Base-by-base conservation (phyloP, 768 basidiomycete genomes). In the Phanerochaete sordida region DNA sequence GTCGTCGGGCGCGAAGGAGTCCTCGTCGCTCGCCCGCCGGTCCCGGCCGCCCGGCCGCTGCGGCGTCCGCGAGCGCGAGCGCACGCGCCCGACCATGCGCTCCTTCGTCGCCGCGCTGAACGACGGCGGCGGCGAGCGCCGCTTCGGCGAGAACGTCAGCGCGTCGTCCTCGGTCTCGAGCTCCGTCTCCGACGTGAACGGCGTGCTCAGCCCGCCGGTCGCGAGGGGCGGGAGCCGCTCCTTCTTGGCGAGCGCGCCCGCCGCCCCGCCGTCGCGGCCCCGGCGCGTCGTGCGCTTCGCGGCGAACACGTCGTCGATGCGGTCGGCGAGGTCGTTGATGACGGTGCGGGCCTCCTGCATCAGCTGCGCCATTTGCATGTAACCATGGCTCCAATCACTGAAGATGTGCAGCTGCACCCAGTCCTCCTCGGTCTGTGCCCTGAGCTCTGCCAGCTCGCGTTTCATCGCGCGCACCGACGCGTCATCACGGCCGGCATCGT, bases 321-420 rank as follows among this genome's bases (percentile, higher is more conserved):
- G 98, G 59, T 91, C 91, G 11, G 88, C 95, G 61, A 95, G 78
- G 63, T 93, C 90, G 62, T 85, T 80, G 64, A 95, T 87, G 23
- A 88, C 90, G 66, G 81, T 83, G 68, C 80, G 84, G 16, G 91
- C 93, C 66, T 95, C 94, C 44, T 74, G 77, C 85, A 99, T 91
- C 66, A 98, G 73, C 24, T 84, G 76, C 39, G 89, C 82, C 96
- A 99, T 99, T 77, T 97, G 96, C 66, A 96, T 81, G 76, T 94
- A 98, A 37, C 94, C 96, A 73, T 97, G 95, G 67, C 92, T 93
- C 97, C 95, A 98, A 50, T 95, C 95, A 30, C 91, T 90, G 73
- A 96, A 93, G 58, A 98, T 82, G 64, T 91, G 86, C 80, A 94
- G 87, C 71, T 91, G 89, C 23, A 97, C 93, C 95, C 95, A 95